Base-by-base conservation (phyloP, 139 green algal genomes). In the Mesotaenium endlicherianum region DNA sequence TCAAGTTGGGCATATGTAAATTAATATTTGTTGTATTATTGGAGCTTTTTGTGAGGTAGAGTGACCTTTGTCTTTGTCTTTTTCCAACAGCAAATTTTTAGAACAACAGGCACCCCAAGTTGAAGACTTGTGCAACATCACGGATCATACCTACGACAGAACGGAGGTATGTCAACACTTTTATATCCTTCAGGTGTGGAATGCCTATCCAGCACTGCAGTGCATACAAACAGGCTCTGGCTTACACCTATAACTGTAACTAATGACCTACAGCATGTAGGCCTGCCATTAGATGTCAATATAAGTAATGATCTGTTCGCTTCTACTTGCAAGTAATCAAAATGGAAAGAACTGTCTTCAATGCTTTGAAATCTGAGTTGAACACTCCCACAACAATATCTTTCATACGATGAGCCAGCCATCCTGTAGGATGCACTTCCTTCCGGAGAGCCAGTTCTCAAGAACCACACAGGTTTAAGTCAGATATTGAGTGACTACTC, bases 21-120 rank as follows among this genome's bases (percentile, higher is more conserved):
- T 72, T 36, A 6, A 5, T 72, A 38, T 72, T 5, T 72, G 60
- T 38, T 72, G 60, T 38, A 8, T 6, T 1, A 8, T 16, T 31
- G 34, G 55, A 68, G 34, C 4, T 69, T 1, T 40, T 69, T 59
- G 16, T 55, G 11, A 69, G 38, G 36, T 80, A 39, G 42, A 40
- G 31, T 70, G 20, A 64, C 55, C 36, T 79, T 50, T 55, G 39
- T 77, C n/a, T 72, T 3, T 80, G 34, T 40, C 16, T 47, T 80
- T 17, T 75, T 31, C 2, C 40, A 0, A 36, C 80, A 86, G 80
- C 34, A 99, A 99, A 88, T 99, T 97, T 80, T 95, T 98, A 90
- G 96, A 99, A 92, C 98, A 98, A 59, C 98, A 98, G 80, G 92
- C 96, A 3, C 95, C 95, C 38, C 93, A 93, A 71, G 90, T 97